Percentiles rank a stretch among this genome's conserved stretches.
These are phyloP conservation scores for Claviceps maximensis DNA, from an alignment of 2,329 filamentous ascomycete species.

Conservation along the genomic window DNA sequence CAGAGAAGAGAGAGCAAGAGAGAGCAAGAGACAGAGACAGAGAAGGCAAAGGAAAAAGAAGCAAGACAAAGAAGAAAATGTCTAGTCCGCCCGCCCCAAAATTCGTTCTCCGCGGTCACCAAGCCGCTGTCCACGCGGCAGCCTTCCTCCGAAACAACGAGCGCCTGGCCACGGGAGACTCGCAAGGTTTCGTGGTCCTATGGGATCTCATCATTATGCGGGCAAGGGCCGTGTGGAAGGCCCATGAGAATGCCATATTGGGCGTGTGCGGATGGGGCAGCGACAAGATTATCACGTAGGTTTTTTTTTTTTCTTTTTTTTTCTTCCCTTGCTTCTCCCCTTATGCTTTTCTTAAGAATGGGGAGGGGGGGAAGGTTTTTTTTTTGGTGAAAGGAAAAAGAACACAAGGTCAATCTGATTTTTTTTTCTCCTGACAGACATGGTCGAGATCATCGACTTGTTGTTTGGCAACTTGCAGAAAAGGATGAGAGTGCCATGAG, in stretches of 20 bases:
- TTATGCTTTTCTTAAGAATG: too few relatives aligned
- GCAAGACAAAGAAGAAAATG: slow-evolving; percentile 11
- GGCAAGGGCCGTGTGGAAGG: slow-evolving; percentile 71
- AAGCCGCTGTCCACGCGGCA: slow-evolving; percentile 63
- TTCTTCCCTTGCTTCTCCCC: too few relatives aligned
- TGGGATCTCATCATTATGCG: slow-evolving; percentile 80
- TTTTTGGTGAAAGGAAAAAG: neutral
- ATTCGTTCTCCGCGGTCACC: slow-evolving; percentile 72
- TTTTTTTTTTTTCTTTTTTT: slow-evolving; percentile 12
- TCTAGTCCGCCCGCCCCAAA: slow-evolving; percentile 27
- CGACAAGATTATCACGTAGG: slow-evolving; percentile 74
- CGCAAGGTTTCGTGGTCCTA: slow-evolving; percentile 74
- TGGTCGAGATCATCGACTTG: slow-evolving; percentile 75
- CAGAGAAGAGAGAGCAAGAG: neutral
- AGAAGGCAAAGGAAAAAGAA: neutral
- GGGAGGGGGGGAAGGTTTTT: too few relatives aligned
- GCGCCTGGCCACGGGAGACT: slow-evolving; percentile 74
- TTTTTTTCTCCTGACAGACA: slow-evolving; percentile 53
- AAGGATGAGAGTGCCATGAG: slow-evolving; percentile 52
- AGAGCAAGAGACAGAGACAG: neutral
- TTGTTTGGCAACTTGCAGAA: slow-evolving; percentile 63
- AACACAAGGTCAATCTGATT: neutral
- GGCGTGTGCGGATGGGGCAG: slow-evolving; percentile 57
- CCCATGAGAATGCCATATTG: slow-evolving; percentile 66
- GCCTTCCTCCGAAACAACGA: slow-evolving; percentile 60